Evolutionary conservation across 23 red algal genomes (phyloP), one percentile per base, ranked within the genome.

Genomic region (Gracilaria vermiculophylla): DNA sequence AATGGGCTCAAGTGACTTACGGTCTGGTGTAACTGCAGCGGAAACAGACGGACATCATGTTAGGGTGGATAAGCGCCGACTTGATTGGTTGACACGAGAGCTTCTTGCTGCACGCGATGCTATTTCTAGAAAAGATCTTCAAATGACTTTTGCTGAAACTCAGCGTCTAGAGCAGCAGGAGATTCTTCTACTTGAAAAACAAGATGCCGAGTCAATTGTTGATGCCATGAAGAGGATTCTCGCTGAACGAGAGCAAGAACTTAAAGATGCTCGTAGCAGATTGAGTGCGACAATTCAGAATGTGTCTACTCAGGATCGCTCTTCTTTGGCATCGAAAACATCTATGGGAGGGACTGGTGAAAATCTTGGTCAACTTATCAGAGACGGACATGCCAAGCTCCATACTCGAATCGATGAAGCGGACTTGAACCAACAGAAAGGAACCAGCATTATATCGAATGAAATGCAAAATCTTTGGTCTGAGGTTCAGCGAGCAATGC

Each of bases 121-220:
- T 8, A 86, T 86, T 36, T 86, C 81, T 17, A 57, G 81, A 42
- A 67, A 86, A 52, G 81, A 86, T 34, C 81, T 86, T 17, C 81
- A 86, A 43, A 86, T 86, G 81, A 86, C 81, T 16, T 86, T 86
- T 54, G 81, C 81, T 31, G 81, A 86, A 48, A 86, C 81, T 29
- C 81, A 86, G 16, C 42, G 81, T 6, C 25, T 72, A 17, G 81
- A 86, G 13, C 81, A 86, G 19, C 54, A 86, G 32, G 81, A 86
- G 49, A 70, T 86, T 70, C 60, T 86, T 5, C 45, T 74, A 53
- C 66, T 86, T 0, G 47, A 74, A 23, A 86, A 74, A 39, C 81
- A 86, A 55, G 65, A 86, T 37, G 81, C 81, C 14, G 81, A 86
- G 35, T 86, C 81, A 0, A 64, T 86, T 65, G 81, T 86, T 17